phyloP scores from a whole-genome alignment of 306 rosid genomes.

The Trichosanthes truncata region DNA sequence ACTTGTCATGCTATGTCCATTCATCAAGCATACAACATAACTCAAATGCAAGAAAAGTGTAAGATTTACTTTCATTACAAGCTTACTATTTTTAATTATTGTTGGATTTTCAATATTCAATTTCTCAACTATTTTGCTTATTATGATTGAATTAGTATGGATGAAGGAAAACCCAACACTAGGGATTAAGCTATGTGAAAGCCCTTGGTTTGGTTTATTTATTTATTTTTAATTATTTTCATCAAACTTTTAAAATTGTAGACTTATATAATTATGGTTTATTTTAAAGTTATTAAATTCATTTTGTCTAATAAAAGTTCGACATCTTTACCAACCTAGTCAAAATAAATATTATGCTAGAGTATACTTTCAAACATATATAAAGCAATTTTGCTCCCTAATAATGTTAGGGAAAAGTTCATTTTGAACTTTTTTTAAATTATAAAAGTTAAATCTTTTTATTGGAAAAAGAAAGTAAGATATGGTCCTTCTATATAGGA shows the following conservation, averaged over 20 bases:
- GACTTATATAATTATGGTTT: neutral
- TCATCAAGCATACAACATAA: neutral
- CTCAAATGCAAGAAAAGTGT: neutral
- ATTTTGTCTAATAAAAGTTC: neutral
- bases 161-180: neutral
- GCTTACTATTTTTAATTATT: neutral
- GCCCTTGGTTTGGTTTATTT: neutral
- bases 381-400: neutral
- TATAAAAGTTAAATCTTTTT: neutral
- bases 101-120: neutral
- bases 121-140: neutral
- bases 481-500: neutral
- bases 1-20: neutral
- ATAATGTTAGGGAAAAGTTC: neutral
- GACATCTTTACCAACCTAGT: neutral
- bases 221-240: neutral
- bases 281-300: neutral
- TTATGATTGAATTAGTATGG: neutral
- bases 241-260: neutral
- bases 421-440: neutral
- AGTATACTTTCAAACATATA: neutral
- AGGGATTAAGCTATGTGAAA: neutral
- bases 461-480: neutral
- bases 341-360: neutral
- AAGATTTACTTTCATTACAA: neutral